Evolutionary conservation across 1,284 basidiomycete species (phyloP).

Genomic region (Papiliotrema flavescens): DNA sequence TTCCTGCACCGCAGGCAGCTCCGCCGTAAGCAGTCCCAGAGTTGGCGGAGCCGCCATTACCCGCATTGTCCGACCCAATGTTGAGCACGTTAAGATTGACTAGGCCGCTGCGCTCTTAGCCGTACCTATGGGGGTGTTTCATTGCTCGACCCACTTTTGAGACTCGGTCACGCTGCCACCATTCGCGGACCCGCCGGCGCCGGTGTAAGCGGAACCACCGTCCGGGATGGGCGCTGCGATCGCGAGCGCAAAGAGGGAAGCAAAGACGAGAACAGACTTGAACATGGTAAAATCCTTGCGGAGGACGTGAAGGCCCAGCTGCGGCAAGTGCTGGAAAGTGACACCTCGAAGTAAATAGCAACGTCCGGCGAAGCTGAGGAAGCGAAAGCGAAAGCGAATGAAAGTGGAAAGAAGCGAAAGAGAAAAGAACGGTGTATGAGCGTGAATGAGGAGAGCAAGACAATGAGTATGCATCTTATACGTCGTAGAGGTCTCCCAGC

Average conservation of each 20-base stretch:
- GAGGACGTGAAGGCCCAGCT: not conserved
- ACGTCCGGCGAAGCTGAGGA: not conserved
- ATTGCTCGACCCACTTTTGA: constrained; percentile 10
- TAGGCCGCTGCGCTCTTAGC: constrained; percentile 16
- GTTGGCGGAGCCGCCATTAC: constrained; percentile 28
- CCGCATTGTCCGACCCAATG: constrained; percentile 31
- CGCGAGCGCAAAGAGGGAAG: constrained; percentile 4
- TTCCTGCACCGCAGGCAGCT: constrained; percentile 6
- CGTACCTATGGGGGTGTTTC: not conserved
- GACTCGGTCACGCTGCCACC: constrained; percentile 24
- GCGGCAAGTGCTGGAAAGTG: not conserved
- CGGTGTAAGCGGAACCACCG: constrained; percentile 24
- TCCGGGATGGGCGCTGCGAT: constrained; percentile 24
- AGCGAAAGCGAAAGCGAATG: not conserved
- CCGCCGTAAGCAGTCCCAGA: constrained; percentile 32
- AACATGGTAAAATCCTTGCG: not conserved
- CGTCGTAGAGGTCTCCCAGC: not conserved
- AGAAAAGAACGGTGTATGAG: not conserved
- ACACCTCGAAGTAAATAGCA: too few species aligned
- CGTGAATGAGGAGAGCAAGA: not conserved
- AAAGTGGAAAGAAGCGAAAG: not conserved
- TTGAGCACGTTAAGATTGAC: constrained; percentile 34
- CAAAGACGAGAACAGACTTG: not conserved
- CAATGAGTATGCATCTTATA: not conserved
- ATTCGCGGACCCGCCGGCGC: constrained; percentile 28